These are phyloP conservation scores for Claviceps capensis DNA, from an alignment of 2,329 filamentous ascomycete genomes.

Conservation along the genomic window DNA sequence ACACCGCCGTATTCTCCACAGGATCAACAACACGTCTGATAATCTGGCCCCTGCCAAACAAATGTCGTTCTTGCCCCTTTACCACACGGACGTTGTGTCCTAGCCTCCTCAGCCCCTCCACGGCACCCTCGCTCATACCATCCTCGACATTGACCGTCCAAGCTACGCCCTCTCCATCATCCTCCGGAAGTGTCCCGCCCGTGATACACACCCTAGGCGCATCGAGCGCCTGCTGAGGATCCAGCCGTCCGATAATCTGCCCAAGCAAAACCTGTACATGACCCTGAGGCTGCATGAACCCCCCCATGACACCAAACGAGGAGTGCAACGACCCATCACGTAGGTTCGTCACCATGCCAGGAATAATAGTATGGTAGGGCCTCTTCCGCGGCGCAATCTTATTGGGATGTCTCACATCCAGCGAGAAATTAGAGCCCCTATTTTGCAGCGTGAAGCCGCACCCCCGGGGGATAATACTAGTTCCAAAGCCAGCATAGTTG, in stretches of 20 bases:
- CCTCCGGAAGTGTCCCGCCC: slow-evolving; percentile 42
- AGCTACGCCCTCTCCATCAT: slow-evolving; percentile 38
- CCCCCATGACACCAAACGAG: slow-evolving; percentile 94
- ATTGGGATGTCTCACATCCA: slow-evolving; percentile 64
- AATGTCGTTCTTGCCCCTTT: slow-evolving; percentile 45
- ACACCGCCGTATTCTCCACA: slow-evolving; percentile 55
- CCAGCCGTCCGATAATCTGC: slow-evolving; percentile 68
- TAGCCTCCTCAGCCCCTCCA: slow-evolving; percentile 50
- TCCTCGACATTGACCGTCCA: slow-evolving; percentile 68
- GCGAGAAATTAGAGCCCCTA: slow-evolving; percentile 74
- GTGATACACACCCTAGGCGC: slow-evolving; percentile 84
- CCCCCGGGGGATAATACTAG: slow-evolving; percentile 66
- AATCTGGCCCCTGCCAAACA: slow-evolving; percentile 81
- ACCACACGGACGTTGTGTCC: slow-evolving; percentile 65
- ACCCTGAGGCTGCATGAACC: slow-evolving; percentile 96
- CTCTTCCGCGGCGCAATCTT: slow-evolving; percentile 66
- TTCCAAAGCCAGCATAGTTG: slow-evolving; percentile 84
- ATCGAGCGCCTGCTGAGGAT: slow-evolving; percentile 80
- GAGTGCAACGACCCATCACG: slow-evolving; percentile 63
- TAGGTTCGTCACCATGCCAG: slow-evolving; percentile 71
- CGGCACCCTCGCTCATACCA: slow-evolving; percentile 55
- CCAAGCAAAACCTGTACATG: slow-evolving; percentile 89
- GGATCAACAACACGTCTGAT: slow-evolving; percentile 63
- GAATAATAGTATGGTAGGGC: slow-evolving; percentile 97
- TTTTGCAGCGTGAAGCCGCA: slow-evolving; percentile 94